A percentile compares a stretch with the other conserved stretches of the same genome.
Evolutionary conservation across 2,329 filamentous ascomycete genomes (phyloP).

Genomic region (Zopfia rhizophila): DNA sequence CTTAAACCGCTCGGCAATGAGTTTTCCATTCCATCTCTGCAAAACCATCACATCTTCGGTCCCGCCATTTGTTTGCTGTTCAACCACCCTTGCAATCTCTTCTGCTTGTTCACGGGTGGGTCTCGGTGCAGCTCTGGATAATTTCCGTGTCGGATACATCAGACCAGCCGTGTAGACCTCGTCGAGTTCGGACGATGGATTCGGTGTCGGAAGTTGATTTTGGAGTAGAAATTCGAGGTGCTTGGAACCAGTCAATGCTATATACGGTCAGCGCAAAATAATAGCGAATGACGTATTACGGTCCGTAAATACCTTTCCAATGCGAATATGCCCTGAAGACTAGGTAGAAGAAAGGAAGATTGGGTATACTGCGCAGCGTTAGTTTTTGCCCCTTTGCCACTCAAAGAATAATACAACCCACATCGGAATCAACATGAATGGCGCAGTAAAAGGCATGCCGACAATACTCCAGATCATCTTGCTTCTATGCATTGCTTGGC

Average conservation of each 20-base stretch:
- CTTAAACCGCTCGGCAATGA: slow-evolving; percentile 60
- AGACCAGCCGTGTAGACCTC: slow-evolving; percentile 72
- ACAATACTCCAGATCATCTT: slow-evolving; percentile 83
- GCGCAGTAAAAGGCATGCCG: slow-evolving; percentile 72
- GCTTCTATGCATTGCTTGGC: slow-evolving; percentile 79
- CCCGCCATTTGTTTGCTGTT: slow-evolving; percentile 53
- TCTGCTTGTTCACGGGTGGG: slow-evolving; percentile 52
- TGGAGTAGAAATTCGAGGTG: slow-evolving; percentile 86
- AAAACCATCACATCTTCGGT: slow-evolving; percentile 61
- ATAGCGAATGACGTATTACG: neutral
- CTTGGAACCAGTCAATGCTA: slow-evolving; percentile 81
- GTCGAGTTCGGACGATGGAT: slow-evolving; percentile 76
- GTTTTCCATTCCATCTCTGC: slow-evolving; percentile 61
- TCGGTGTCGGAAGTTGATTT: slow-evolving; percentile 70
- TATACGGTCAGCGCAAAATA: neutral
- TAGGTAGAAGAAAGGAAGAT: slow-evolving; percentile 97
- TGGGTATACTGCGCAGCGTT: slow-evolving; percentile 73
- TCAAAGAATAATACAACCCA: slow-evolving; percentile 60
- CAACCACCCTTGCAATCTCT: slow-evolving; percentile 50
- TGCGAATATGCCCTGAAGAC: slow-evolving; percentile 78
- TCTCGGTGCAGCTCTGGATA: slow-evolving; percentile 50
- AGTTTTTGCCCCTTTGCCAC: slow-evolving; percentile 11
- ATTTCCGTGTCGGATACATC: slow-evolving; percentile 54
- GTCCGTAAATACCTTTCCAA: slow-evolving; percentile 39
- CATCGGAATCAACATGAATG: slow-evolving; percentile 86